phyloP scores from a whole-genome alignment of 2,329 filamentous ascomycete species.

The Neopestalotiopsis clavispora region DNA sequence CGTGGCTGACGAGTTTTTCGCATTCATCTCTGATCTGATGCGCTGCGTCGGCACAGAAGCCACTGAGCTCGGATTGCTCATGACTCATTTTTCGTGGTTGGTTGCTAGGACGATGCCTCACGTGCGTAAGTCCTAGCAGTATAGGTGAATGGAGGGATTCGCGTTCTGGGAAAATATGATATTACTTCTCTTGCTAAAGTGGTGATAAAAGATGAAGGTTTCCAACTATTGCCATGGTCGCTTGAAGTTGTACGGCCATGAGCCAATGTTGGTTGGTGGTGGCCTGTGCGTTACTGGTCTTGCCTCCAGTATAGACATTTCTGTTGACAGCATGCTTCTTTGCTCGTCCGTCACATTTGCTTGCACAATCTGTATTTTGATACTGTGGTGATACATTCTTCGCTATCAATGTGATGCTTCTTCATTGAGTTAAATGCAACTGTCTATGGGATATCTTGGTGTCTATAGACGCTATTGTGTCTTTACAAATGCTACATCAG shows the following conservation, averaged over 20 bases:
- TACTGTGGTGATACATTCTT: too few relatives aligned
- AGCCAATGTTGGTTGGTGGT: not conserved
- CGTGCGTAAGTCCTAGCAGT: too few relatives aligned
- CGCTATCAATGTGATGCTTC: too few relatives aligned
- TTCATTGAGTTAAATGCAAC: not conserved
- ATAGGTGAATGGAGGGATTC: too few relatives aligned
- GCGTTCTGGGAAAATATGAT: too few relatives aligned
- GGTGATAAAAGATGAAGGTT: not conserved
- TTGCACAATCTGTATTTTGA: too few relatives aligned
- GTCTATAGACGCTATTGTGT: not conserved
- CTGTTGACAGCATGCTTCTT: not conserved
- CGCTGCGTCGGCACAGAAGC: slow-evolving; percentile 9
- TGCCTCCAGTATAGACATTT: not conserved
- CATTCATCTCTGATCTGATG: slow-evolving; percentile 18
- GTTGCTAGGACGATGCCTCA: too few relatives aligned
- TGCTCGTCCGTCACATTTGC: not conserved
- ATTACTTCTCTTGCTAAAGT: not conserved
- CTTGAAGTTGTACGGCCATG: not conserved
- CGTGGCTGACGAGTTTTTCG: not conserved
- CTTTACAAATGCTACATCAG: not conserved
- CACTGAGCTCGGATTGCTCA: not conserved
- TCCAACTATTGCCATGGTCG: not conserved
- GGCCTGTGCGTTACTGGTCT: not conserved
- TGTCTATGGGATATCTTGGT: not conserved
- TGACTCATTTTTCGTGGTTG: not conserved